Percentiles rank a stretch among this genome's conserved stretches.
phyloP scores from a whole-genome alignment of 805 yeast species.

The Candida silvatica region DNA sequence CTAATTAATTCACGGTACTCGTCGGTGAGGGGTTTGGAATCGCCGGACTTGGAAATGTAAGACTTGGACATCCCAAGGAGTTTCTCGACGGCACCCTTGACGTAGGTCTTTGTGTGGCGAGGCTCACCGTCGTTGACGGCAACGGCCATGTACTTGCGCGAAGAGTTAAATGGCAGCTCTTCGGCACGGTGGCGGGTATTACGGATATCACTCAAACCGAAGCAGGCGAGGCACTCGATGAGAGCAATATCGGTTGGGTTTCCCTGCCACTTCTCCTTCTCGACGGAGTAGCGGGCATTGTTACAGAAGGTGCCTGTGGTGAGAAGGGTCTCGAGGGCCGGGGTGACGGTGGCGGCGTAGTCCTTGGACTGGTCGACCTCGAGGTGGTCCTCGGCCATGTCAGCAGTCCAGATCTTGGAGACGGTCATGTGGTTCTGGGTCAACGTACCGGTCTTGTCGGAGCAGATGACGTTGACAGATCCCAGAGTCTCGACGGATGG shows the following conservation, averaged over 20 bases:
- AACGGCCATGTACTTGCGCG: slow-evolving; percentile 88
- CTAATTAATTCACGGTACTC: slow-evolving; percentile 38
- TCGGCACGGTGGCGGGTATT: slow-evolving; percentile 45
- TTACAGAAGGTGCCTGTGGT: slow-evolving; percentile 70
- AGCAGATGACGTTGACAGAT: slow-evolving; percentile 86
- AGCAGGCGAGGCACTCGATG: slow-evolving; percentile 61
- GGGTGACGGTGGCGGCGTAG: slow-evolving; percentile 36
- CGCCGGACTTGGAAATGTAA: slow-evolving; percentile 53
- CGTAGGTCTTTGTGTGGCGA: slow-evolving; percentile 49
- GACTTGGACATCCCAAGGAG: slow-evolving; percentile 53
- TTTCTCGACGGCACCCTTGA: slow-evolving; percentile 88
- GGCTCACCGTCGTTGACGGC: slow-evolving; percentile 52
- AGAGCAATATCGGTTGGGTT: slow-evolving; percentile 95
- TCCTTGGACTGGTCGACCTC: slow-evolving; percentile 37
- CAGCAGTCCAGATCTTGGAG: slow-evolving; percentile 72
- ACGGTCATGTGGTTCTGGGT: slow-evolving; percentile 91
- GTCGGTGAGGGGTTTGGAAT: slow-evolving; percentile 47
- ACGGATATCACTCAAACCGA: slow-evolving; percentile 68
- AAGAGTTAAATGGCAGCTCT: slow-evolving; percentile 81
- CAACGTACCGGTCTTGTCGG: slow-evolving; percentile 87
- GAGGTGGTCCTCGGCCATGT: slow-evolving; percentile 32
- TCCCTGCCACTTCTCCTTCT: slow-evolving; percentile 67
- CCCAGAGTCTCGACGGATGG: slow-evolving; percentile 96
- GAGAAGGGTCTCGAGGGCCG: slow-evolving; percentile 46
- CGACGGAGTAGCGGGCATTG: slow-evolving; percentile 61